A percentile compares a stretch with the other conserved stretches of the same genome.
These are phyloP conservation scores for Solanum paucissectum DNA, from an alignment of 257 asterid genomes.

Conservation along the genomic window DNA sequence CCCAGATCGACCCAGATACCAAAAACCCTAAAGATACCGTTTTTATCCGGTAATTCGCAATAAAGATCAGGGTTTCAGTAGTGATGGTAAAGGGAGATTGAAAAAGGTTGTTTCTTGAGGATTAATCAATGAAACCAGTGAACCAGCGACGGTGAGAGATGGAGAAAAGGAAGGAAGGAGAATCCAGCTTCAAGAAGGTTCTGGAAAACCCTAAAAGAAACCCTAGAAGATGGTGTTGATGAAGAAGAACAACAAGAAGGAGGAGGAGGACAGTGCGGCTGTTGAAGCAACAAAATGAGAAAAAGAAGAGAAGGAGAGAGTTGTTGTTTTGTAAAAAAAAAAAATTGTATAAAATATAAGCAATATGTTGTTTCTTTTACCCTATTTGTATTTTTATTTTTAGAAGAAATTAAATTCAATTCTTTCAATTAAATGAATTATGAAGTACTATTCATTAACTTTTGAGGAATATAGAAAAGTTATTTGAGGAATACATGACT, in stretches of 20 bases:
- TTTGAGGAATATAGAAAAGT: not conserved
- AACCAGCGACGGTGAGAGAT: constrained; percentile 39
- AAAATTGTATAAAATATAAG: not conserved
- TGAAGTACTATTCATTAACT: not conserved
- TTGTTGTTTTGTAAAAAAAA: not conserved
- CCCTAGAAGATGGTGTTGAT: constrained; percentile 27
- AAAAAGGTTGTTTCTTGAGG: constrained; percentile 6
- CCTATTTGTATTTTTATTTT: not conserved
- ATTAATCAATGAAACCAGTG: constrained; percentile 62
- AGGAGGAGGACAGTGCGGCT: constrained; percentile 26
- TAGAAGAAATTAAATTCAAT: not conserved
- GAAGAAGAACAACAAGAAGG: not conserved
- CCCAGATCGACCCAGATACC: constrained; percentile 12
- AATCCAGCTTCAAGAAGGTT: constrained; percentile 44
- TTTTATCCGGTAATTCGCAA: not conserved
- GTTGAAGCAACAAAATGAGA: constrained; percentile 19
- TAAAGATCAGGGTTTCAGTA: not conserved
- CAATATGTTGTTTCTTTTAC: not conserved
- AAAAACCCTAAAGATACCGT: constrained; percentile 32
- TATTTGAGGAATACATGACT: not conserved
- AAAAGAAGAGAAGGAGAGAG: constrained; percentile 15
- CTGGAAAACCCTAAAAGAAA: constrained; percentile 10
- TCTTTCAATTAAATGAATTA: not conserved
- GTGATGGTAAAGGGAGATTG: constrained; percentile 10
- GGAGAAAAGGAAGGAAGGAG: constrained; percentile 15